A percentile compares a stretch with the other conserved stretches of the same genome.
These are phyloP conservation scores for Ogataea henricii DNA, from an alignment of 805 yeast genomes.

Conservation along the genomic window DNA sequence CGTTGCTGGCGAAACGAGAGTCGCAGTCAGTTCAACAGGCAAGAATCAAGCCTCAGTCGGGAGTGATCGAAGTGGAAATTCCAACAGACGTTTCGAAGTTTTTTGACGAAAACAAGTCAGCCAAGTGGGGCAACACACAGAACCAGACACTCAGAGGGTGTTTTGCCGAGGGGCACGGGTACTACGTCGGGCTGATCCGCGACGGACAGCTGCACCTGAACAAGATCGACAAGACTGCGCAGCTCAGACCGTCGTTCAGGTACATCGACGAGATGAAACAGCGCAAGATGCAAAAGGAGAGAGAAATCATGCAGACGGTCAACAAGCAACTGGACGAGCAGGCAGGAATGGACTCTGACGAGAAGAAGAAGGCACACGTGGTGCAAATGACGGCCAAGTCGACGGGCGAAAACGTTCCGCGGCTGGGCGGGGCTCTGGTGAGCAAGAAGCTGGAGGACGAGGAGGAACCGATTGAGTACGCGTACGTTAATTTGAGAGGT, in stretches of 20 bases:
- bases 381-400: conserved; percentile 78
- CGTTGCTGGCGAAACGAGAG: conserved; percentile 24
- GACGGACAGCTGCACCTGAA: conserved; percentile 59
- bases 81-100: conserved; percentile 71
- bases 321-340: conserved; percentile 44
- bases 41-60: conserved; percentile 60
- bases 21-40: conserved; percentile 36
- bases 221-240: conserved; percentile 69
- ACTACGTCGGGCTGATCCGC: conserved; percentile 41
- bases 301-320: conserved; percentile 40
- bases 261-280: conserved; percentile 62
- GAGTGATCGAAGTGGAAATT: conserved; percentile 70
- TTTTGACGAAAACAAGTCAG: conserved; percentile 64
- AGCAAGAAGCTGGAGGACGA: conserved; percentile 67
- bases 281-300: conserved; percentile 42
- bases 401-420: conserved; percentile 55
- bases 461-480: conserved; percentile 47
- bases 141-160: conserved; percentile 74
- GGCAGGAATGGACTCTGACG: conserved; percentile 29
- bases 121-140: conserved; percentile 62
- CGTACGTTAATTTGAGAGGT: conserved; percentile 47
- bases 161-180: conserved; percentile 54
- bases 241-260: conserved; percentile 78
- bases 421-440: conserved; percentile 68
- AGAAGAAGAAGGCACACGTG: conserved; percentile 51